Base-by-base conservation (phyloP, 2,329 filamentous ascomycete species). In the Arthrinium phaeospermum region DNA sequence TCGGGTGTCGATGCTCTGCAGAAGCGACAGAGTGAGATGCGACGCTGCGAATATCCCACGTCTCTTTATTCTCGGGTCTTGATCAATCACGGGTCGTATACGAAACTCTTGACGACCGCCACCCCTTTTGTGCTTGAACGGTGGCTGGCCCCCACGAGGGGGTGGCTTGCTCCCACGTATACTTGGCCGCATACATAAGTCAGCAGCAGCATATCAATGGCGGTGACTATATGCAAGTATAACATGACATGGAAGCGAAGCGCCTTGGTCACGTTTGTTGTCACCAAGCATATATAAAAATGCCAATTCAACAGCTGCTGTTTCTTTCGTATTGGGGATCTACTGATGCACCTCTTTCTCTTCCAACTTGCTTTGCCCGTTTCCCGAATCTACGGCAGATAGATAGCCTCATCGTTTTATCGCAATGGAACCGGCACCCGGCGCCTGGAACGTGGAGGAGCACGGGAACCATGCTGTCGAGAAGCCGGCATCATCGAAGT, bases 381-480 rank as follows among this genome's bases (percentile, higher is more conserved):
- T 24, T 3, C 34, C n/a, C 7, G 10, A 41, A 19, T 64, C 30
- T 61, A 37, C 57, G 19, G n/a, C 46, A 49, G 1, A 37, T n/a
- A n/a, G 37, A 64, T 41, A 16, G 8, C 37, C 6, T 19, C 2
- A 19, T 22, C 37, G 30, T 13, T 8, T 16, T 16, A n/a, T 7
- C 46, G 45, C 16, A 37, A 41, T 64, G 57, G 34, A n/a, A 64
- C 8, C 57, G 22, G 5, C 34, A 41, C 57, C 8, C 4, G n/a
- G 10, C 57, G n/a, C 19, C 3, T 13, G 10, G 34, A 34, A 68
- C 1, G 19, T n/a, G 12, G 34, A 30, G 41, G 41, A 68, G 5
- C 41, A 16, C 41, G 24, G 16, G 30, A 70, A 34, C 19, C 57
- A 51, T 19, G 70, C 68, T 1, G 68, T 57, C 68, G 71, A 70